These are phyloP conservation scores for Neurospora intermedia DNA, from an alignment of 495 filamentous ascomycete genomes.

Conservation along the genomic window DNA sequence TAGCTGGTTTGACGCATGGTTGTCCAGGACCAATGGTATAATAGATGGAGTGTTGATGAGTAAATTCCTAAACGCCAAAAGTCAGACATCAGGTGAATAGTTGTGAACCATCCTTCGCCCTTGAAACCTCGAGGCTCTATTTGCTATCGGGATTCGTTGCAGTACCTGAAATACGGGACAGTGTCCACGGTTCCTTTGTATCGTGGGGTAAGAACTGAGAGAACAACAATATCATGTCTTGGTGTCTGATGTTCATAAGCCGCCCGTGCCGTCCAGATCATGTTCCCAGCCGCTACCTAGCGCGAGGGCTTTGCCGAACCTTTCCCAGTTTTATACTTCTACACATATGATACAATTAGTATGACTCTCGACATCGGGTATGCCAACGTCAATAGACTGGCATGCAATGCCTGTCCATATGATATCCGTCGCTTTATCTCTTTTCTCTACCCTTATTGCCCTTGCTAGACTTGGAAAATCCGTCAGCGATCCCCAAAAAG, in stretches of 20 bases:
- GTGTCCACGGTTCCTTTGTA: neutral
- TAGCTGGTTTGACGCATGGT: neutral
- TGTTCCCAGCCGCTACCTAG: neutral
- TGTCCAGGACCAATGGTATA: neutral
- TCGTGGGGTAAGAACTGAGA: neutral
- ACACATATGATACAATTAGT: neutral
- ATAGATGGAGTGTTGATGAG: neutral
- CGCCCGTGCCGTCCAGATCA: neutral
- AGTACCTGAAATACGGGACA: neutral
- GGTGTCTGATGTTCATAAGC: neutral
- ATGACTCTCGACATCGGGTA: neutral
- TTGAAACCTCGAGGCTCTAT: neutral
- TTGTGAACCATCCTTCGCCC: neutral
- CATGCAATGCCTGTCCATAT: neutral
- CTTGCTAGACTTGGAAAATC: neutral
- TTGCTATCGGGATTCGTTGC: neutral
- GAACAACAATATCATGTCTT: neutral
- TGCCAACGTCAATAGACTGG: neutral
- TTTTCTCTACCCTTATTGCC: no score
- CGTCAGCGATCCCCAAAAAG: neutral
- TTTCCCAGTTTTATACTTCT: neutral
- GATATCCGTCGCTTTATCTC: no score
- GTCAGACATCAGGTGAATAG: neutral
- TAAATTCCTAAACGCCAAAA: neutral
- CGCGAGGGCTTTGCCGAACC: neutral